These are phyloP conservation scores for Clavariopsis aquatica DNA, from an alignment of 495 filamentous ascomycete genomes.

Conservation along the genomic window DNA sequence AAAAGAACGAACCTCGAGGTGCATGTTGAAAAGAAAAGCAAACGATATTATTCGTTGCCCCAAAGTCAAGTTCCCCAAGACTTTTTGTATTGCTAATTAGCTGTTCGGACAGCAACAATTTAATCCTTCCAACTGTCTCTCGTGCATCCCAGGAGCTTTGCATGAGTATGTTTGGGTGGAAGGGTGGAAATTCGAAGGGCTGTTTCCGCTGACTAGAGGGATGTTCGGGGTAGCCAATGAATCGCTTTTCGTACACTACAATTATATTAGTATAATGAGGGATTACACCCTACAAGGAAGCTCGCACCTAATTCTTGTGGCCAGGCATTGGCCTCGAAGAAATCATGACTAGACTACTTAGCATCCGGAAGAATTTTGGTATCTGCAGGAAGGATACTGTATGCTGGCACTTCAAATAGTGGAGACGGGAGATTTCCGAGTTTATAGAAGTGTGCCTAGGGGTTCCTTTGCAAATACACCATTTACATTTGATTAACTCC, in stretches of 20 bases:
- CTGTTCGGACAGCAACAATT: slow-evolving; percentile 70
- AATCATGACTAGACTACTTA: slow-evolving; percentile 26
- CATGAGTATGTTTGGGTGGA: slow-evolving; percentile 68
- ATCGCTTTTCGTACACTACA: slow-evolving; percentile 25
- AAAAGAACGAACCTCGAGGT: slow-evolving; percentile 61
- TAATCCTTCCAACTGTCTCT: slow-evolving; percentile 71
- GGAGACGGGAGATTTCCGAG: no score
- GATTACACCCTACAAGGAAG: not conserved
- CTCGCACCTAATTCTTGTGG: slow-evolving; percentile 38
- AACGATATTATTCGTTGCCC: slow-evolving; percentile 54
- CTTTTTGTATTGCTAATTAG: slow-evolving; percentile 16
- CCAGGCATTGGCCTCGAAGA: slow-evolving; percentile 31
- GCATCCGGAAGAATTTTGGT: no score
- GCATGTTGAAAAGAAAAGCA: slow-evolving; percentile 86
- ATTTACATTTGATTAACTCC: no score
- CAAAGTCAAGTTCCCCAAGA: slow-evolving; percentile 12
- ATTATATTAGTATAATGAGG: slow-evolving; percentile 3
- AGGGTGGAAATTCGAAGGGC: slow-evolving; percentile 69
- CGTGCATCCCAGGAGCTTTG: slow-evolving; percentile 72
- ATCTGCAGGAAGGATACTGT: no score
- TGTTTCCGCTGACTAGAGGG: slow-evolving; percentile 15
- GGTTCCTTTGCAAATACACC: no score
- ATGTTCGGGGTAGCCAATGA: not conserved
- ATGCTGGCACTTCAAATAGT: no score
- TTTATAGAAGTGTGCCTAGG: no score